Evolutionary conservation across 306 rosid genomes (phyloP), one percentile per base, ranked within the genome.

Genomic region (Dalbergia oliveri): DNA sequence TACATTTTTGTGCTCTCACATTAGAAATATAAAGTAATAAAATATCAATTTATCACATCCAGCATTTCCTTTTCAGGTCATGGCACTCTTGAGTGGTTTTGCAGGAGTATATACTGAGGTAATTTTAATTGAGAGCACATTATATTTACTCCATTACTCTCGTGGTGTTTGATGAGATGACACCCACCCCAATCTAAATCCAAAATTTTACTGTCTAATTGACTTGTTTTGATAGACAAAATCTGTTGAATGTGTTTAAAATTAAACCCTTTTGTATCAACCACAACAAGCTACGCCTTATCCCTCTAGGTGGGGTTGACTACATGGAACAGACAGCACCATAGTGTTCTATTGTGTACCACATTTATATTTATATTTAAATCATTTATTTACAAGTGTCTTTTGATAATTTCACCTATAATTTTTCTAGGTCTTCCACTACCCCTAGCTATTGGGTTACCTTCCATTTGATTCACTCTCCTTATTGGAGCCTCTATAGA

Each of bases 61-160:
- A 74, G 72, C 54, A 15, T 67, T 82, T 69, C 68, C 58, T 66
- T 80, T 86, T 49, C 86, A 94, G 99, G 87, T 89, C 79, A 93
- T 94, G 99, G 97, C 99, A 53, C 97, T 94, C 72, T 84, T 93
- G 79, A 94, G 99, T 85, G 99, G 99, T 86, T 93, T 93, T 87
- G 98, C 99, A 0, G 97, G 99, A 77, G 99, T 94, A 43, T 94
- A 94, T 75, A 94, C 97, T 0, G 97, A 94, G 98, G 97, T 94
- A 87, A 78, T 83, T 73, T 89, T 69, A 72, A n/a, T 57, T 75
- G 51, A 56, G 43, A 59, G 68, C 41, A 77, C 33, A 65, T 83
- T 83, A 73, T 64, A 59, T 57, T 35, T 4, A 37, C 41, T 37
- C 41, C 1, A 2, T 2, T 45, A 47, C 51, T 41, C 44, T 37